A percentile compares a stretch with the other conserved stretches of the same genome.
Conservation (phyloP, 208 protist genomes). For the Trypanosoma brucei region DNA sequence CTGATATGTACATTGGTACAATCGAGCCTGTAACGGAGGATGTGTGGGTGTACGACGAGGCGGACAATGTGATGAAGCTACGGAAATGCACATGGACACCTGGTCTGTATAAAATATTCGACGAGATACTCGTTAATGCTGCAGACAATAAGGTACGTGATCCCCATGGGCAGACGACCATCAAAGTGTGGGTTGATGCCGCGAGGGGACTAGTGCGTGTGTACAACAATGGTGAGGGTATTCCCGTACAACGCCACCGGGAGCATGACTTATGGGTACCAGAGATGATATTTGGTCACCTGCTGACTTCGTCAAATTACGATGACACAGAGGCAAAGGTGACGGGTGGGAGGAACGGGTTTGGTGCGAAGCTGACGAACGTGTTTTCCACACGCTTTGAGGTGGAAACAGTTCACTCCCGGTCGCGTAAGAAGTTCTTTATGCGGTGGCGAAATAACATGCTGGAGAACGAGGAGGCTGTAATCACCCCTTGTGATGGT, state of each 20-base stretch:
- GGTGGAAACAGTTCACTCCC: slow-evolving; percentile 96
- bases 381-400: slow-evolving; percentile 98
- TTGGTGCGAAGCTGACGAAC: slow-evolving; percentile 99
- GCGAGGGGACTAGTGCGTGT: slow-evolving; percentile 93
- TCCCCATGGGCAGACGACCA: slow-evolving; percentile 70
- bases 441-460: slow-evolving; percentile 98
- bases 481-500: slow-evolving; percentile 71
- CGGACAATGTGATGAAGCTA: slow-evolving; percentile 87
- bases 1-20: slow-evolving; percentile 99
- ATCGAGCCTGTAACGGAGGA: slow-evolving; percentile 89
- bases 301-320: slow-evolving; percentile 99
- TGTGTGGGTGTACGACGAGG: slow-evolving; percentile 95
- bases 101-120: slow-evolving; percentile 99
- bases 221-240: slow-evolving; percentile 98
- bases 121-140: slow-evolving; percentile 99
- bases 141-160: slow-evolving; percentile 99
- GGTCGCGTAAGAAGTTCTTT: slow-evolving; percentile 89
- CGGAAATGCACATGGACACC: slow-evolving; percentile 96
- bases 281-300: slow-evolving; percentile 99
- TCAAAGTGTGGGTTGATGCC: slow-evolving; percentile 95
- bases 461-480: slow-evolving; percentile 87
- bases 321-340: slow-evolving; percentile 97
- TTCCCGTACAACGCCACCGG: slow-evolving; percentile 96
- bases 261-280: slow-evolving; percentile 98
- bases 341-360: slow-evolving; percentile 95